Evolutionary conservation across 2,329 filamentous ascomycete species (phyloP).

Genomic region (Diaporthe velutina): DNA sequence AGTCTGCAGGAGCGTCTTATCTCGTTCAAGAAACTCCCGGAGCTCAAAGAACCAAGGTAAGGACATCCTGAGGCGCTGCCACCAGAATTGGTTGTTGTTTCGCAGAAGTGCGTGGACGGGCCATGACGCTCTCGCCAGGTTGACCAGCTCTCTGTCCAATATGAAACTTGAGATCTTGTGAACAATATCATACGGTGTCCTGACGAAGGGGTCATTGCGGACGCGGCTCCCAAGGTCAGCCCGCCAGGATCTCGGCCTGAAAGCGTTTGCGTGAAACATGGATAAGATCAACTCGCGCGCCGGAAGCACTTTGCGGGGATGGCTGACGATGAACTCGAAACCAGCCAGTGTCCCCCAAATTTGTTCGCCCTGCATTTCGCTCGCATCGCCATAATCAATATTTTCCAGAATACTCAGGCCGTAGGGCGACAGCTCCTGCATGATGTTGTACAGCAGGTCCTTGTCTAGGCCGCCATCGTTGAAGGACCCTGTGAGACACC

Average conservation of each 20-base stretch:
- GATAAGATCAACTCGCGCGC: not conserved
- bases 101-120: not conserved
- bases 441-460: constrained; percentile 23
- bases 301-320: not conserved
- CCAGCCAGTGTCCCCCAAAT: not conserved
- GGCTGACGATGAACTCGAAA: constrained; percentile 23
- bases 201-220: constrained; percentile 3
- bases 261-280: not conserved
- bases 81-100: constrained; percentile 28
- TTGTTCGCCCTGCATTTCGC: not conserved
- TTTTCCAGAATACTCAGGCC: rapidly evolving
- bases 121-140: constrained; percentile 28
- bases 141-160: not conserved
- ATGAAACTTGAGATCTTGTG: not conserved
- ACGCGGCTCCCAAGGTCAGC: not conserved
- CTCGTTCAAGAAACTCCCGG: not conserved
- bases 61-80: not conserved
- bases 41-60: constrained; percentile 33
- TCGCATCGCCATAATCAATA: not conserved
- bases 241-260: not conserved
- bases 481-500: not conserved
- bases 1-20: not conserved
- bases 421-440: not conserved
- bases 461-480: constrained; percentile 12
- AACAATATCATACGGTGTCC: constrained; percentile 8